These are phyloP conservation scores for Boletus holoroseus DNA, from an alignment of 1,284 basidiomycete genomes.

Conservation along the genomic window DNA sequence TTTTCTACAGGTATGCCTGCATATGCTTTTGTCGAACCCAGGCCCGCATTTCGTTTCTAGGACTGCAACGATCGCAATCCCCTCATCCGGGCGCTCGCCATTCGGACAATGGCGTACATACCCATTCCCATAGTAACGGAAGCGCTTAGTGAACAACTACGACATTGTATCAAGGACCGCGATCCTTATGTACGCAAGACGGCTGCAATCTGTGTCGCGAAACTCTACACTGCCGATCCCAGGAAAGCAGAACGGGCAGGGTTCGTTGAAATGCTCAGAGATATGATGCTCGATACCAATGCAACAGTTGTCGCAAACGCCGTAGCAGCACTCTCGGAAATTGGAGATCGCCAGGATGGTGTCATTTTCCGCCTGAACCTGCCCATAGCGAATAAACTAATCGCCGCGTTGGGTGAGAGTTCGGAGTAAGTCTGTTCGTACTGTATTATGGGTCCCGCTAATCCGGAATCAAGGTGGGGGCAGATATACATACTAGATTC, in stretches of 20 bases:
- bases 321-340: slow-evolving; percentile 89
- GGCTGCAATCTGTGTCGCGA: slow-evolving; percentile 89
- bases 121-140: slow-evolving; percentile 78
- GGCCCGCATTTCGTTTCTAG: slow-evolving; percentile 37
- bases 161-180: slow-evolving; percentile 82
- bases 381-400: slow-evolving; percentile 77
- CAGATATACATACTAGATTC: slow-evolving; percentile 98
- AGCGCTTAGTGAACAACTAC: slow-evolving; percentile 76
- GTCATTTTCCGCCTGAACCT: slow-evolving; percentile 85
- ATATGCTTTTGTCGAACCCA: background rate
- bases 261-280: slow-evolving; percentile 81
- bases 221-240: slow-evolving; percentile 83
- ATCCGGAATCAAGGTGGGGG: slow-evolving; percentile 71
- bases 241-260: slow-evolving; percentile 78
- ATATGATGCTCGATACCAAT: slow-evolving; percentile 87
- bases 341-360: slow-evolving; percentile 84
- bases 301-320: slow-evolving; percentile 94
- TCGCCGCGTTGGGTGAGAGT: slow-evolving; percentile 81
- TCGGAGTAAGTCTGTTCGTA: slow-evolving; percentile 65
- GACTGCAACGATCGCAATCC: slow-evolving; percentile 92
- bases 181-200: slow-evolving; percentile 97
- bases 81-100: slow-evolving; percentile 85
- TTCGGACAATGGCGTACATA: slow-evolving; percentile 96
- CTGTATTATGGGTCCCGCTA: slow-evolving; percentile 6
- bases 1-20: slow-evolving; percentile 68